phyloP scores from a whole-genome alignment of 2,329 filamentous ascomycete species.

The Pseudogymnoascus sp. region DNA sequence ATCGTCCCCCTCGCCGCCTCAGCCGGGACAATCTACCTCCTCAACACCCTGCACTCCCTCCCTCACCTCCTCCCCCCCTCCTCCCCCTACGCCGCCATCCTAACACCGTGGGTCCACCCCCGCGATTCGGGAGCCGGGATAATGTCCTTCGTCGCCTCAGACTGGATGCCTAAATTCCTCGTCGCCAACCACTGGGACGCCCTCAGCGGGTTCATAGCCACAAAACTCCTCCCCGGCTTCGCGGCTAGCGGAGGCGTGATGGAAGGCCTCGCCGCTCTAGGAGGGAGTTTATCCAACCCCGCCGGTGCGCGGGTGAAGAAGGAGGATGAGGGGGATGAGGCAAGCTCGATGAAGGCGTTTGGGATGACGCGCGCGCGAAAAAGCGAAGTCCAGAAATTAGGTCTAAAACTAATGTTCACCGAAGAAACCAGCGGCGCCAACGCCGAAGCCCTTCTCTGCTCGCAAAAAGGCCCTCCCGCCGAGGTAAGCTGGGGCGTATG shows the following conservation, averaged over 20 bases:
- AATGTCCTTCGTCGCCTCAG: background rate
- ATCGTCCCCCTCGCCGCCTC: conserved; percentile 34
- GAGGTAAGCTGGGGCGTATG: conserved; percentile 12
- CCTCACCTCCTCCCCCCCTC: conserved; percentile 28
- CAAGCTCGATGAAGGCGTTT: conserved; percentile 14
- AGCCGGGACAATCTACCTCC: conserved; percentile 35
- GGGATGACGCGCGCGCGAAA: conserved; percentile 16
- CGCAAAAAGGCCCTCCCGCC: conserved; percentile 19
- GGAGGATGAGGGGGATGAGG: conserved; percentile 10
- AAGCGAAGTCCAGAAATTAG: conserved; percentile 13
- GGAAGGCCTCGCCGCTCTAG: conserved; percentile 9
- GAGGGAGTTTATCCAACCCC: background rate
- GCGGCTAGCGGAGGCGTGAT: conserved; percentile 14
- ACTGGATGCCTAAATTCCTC: background rate
- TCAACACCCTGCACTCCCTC: conserved; percentile 34
- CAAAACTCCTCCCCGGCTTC: conserved; percentile 25
- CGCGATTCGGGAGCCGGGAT: background rate
- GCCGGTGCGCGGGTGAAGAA: conserved; percentile 2
- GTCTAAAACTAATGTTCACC: conserved; percentile 18
- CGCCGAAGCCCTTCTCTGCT: conserved; percentile 24
- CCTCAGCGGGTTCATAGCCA: conserved; percentile 28
- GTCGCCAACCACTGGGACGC: conserved; percentile 23
- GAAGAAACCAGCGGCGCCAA: conserved; percentile 24
- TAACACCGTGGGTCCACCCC: conserved; percentile 11
- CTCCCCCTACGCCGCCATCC: conserved; percentile 25